Conservation (phyloP, 2,329 filamentous ascomycete species). For the Hypomyces perniciosus region DNA sequence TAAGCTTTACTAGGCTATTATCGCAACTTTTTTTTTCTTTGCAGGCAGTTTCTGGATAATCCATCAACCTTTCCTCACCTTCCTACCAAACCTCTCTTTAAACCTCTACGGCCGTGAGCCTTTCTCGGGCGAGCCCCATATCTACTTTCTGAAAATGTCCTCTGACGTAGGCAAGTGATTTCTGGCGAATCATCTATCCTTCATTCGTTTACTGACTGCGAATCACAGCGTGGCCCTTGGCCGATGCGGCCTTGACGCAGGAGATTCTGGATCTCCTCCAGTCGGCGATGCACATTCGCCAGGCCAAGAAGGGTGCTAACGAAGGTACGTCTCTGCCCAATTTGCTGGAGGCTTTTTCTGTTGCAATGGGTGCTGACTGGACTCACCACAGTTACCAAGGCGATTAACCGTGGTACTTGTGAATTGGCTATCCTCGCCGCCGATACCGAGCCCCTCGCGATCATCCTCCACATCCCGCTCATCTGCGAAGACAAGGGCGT, state of each 20-base stretch:
- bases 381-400: conserved; percentile 57
- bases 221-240: conserved; percentile 59
- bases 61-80: conserved; percentile 9
- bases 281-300: conserved; percentile 58
- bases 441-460: conserved; percentile 81
- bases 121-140: conserved; percentile 33
- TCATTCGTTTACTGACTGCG: conserved; percentile 16
- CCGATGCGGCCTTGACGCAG: conserved; percentile 68
- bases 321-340: conserved; percentile 42
- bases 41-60: conserved; percentile 10
- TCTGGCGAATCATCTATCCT: not conserved
- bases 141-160: conserved; percentile 9
- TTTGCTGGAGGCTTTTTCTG: not conserved
- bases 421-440: conserved; percentile 87
- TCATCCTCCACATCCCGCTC: conserved; percentile 82
- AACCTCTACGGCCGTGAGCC: conserved; percentile 48
- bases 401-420: conserved; percentile 81
- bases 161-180: conserved; percentile 8
- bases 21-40: not conserved
- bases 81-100: conserved; percentile 10
- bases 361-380: conserved; percentile 6
- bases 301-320: conserved; percentile 87
- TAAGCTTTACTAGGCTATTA: not conserved
- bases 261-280: conserved; percentile 79
- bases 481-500: conserved; percentile 75